Evolutionary conservation across 495 filamentous ascomycete species (phyloP).

Genomic region (Annulohypoxylon nitens): DNA sequence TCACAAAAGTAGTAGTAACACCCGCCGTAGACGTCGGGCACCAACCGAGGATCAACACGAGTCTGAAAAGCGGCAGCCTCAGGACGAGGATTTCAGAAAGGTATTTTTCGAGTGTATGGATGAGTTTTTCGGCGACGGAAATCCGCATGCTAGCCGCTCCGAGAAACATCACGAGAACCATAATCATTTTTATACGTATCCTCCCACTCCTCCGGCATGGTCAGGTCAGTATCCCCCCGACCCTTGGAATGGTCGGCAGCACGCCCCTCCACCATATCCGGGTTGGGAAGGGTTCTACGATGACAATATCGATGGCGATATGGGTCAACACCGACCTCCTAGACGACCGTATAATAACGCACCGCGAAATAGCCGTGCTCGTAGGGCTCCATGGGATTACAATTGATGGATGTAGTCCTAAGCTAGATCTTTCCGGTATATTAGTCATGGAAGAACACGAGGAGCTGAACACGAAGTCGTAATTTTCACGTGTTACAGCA

Average conservation of each 20-base stretch:
- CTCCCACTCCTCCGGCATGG: constrained; percentile 27
- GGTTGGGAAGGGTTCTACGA: constrained; percentile 6
- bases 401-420: not conserved
- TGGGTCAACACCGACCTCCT: not conserved
- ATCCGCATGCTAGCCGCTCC: constrained; percentile 1
- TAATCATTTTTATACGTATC: constrained; percentile 20
- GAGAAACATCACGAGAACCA: constrained; percentile 29
- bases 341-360: constrained; percentile 17
- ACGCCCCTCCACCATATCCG: constrained; percentile 10
- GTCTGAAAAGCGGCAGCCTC: constrained; percentile 17
- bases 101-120: constrained; percentile 14
- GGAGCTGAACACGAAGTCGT: constrained; percentile 24
- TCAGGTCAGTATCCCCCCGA: constrained; percentile 16
- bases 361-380: not conserved
- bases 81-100: constrained; percentile 18
- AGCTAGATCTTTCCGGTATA: not conserved
- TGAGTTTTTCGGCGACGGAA: constrained; percentile 18
- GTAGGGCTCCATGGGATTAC: constrained; percentile 2
- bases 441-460: constrained; percentile 14
- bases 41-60: constrained; percentile 19
- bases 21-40: constrained; percentile 12
- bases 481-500: constrained; percentile 36
- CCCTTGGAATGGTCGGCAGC: constrained; percentile 12
- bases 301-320: not conserved
- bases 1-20: constrained; percentile 19